These are phyloP conservation scores for Thalassiosira ordinaria DNA, from an alignment of 352 stramenopile genomes.

Conservation along the genomic window DNA sequence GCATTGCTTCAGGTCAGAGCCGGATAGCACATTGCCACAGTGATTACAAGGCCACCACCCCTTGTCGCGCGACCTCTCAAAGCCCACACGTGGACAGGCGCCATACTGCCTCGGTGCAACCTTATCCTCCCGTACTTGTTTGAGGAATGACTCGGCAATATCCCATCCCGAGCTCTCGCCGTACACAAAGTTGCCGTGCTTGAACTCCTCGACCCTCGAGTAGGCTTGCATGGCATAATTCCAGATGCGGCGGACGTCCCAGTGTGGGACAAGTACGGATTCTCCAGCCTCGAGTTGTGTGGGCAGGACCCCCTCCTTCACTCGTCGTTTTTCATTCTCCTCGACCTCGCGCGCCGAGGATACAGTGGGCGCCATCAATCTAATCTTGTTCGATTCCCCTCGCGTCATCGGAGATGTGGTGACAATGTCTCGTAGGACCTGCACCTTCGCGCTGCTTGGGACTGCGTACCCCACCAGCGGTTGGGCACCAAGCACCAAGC, in stretches of 20 bases:
- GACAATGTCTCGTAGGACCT: slow-evolving; percentile 23
- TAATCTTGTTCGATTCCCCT: no score
- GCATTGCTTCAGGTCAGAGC: slow-evolving; percentile 19
- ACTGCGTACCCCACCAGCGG: slow-evolving; percentile 14
- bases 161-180: slow-evolving; percentile 27
- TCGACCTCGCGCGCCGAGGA: not conserved
- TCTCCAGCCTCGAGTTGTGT: slow-evolving; percentile 17
- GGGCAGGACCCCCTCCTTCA: not conserved
- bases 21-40: slow-evolving; percentile 33
- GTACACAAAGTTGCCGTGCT: slow-evolving; percentile 16
- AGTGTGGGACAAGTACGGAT: slow-evolving; percentile 27
- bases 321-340: not conserved
- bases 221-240: slow-evolving; percentile 34
- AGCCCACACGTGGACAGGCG: slow-evolving; percentile 4
- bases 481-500: slow-evolving; percentile 20
- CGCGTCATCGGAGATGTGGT: no score
- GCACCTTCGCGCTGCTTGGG: slow-evolving; percentile 1
- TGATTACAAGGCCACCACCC: slow-evolving; percentile 3
- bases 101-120: not conserved
- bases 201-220: slow-evolving; percentile 4
- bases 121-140: not conserved
- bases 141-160: slow-evolving; percentile 20
- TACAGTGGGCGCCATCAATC: not conserved
- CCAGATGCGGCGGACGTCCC: slow-evolving; percentile 28
- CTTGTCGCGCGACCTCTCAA: not conserved